These are phyloP conservation scores for Domatiomyces catenatus DNA, from an alignment of 2,329 filamentous ascomycete species.

Conservation along the genomic window DNA sequence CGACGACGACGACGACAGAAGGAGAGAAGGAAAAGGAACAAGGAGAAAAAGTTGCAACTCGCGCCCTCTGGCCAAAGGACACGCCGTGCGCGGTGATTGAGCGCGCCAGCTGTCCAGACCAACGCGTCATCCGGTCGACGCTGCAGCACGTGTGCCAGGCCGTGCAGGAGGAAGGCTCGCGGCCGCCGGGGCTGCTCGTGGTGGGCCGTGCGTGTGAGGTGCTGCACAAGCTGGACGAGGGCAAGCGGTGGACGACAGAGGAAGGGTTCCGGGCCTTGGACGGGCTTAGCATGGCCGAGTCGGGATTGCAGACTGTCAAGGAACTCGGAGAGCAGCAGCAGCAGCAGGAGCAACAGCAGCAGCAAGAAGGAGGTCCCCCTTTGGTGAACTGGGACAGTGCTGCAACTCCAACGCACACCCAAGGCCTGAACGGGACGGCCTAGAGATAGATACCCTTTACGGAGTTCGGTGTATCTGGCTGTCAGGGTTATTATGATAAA, in stretches of 20 bases:
- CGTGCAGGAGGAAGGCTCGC: slow-evolving; percentile 73
- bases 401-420: no score
- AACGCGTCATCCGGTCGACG: slow-evolving; percentile 80
- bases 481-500: no score
- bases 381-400: no score
- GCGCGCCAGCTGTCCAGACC: slow-evolving; percentile 82
- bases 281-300: slow-evolving; percentile 3
- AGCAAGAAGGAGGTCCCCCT: no score
- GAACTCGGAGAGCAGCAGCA: slow-evolving; percentile 4
- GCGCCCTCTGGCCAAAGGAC: slow-evolving; percentile 47
- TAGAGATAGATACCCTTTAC: no score
- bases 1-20: slow-evolving; percentile 8
- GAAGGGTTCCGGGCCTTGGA: slow-evolving; percentile 71
- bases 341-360: no score
- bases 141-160: slow-evolving; percentile 63
- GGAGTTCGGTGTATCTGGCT: no score
- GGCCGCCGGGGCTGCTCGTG: slow-evolving; percentile 77
- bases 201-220: slow-evolving; percentile 74
- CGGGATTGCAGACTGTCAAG: slow-evolving; percentile 7
- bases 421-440: no score
- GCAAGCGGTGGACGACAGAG: slow-evolving; percentile 65
- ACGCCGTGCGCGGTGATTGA: slow-evolving; percentile 90
- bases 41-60: slow-evolving; percentile 1
- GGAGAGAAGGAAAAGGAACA: background rate
- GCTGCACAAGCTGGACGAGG: slow-evolving; percentile 42